A percentile compares a stretch with the other conserved stretches of the same genome.
These are phyloP conservation scores for Biscogniauxia sp. DNA, from an alignment of 2,329 filamentous ascomycete genomes.

Conservation along the genomic window DNA sequence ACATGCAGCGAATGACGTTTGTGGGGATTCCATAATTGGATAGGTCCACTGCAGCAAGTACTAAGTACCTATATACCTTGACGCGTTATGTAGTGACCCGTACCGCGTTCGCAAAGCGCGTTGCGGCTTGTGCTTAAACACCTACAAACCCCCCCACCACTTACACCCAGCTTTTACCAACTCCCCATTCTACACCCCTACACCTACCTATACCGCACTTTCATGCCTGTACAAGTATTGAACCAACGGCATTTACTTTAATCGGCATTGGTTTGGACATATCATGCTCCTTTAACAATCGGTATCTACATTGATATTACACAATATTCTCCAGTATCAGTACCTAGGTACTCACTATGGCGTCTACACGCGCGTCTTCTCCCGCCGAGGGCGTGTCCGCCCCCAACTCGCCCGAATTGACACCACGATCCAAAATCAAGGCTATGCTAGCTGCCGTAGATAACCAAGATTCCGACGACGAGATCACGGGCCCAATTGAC, in stretches of 20 bases:
- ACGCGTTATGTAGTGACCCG: background rate
- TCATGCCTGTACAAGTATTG: constrained; percentile 2
- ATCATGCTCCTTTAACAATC: constrained; percentile 20
- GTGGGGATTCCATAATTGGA: background rate
- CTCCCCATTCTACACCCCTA: constrained; percentile 4
- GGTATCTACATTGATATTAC: constrained; percentile 9
- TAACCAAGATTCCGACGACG: constrained; percentile 47
- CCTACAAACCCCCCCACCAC: background rate
- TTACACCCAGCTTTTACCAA: background rate
- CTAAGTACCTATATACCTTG: background rate
- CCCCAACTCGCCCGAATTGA: constrained; percentile 43
- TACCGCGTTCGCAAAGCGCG: background rate
- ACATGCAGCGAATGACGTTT: background rate
- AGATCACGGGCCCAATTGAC: constrained; percentile 24
- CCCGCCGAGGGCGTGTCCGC: constrained; percentile 41
- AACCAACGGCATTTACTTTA: constrained; percentile 1
- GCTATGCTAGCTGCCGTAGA: constrained; percentile 52
- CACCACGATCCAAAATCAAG: constrained; percentile 54
- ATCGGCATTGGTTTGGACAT: constrained; percentile 8
- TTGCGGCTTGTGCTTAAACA: background rate
- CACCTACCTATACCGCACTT: constrained; percentile 13
- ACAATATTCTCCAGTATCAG: constrained; percentile 5
- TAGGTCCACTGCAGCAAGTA: background rate
- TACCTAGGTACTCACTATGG: constrained; percentile 41
- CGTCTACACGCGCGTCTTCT: constrained; percentile 47